Percentiles rank a stretch among this genome's conserved stretches.
These are phyloP conservation scores for Nevesoporus exiguus DNA, from an alignment of 768 basidiomycete genomes.

Conservation along the genomic window DNA sequence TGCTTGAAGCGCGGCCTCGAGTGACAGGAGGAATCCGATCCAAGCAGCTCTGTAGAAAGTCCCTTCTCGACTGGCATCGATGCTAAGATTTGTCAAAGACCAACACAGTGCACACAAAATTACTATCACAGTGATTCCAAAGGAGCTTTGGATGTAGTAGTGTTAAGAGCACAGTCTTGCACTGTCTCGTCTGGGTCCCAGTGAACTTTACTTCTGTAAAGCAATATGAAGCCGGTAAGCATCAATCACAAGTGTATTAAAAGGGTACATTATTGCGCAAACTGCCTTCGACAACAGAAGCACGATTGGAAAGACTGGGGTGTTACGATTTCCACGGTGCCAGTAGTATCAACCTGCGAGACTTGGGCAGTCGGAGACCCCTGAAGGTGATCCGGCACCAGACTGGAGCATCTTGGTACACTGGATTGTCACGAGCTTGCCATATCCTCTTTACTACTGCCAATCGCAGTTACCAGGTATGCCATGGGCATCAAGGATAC, in stretches of 20 bases:
- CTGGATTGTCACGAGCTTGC: constrained; percentile 1
- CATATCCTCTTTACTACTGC: constrained; percentile 18
- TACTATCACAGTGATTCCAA: constrained; percentile 7
- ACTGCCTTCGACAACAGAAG: not conserved
- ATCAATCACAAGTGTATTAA: not conserved
- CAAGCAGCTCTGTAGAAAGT: not conserved
- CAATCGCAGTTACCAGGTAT: not conserved
- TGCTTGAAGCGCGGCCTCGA: not conserved
- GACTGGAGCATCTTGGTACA: not conserved
- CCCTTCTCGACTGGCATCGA: not conserved
- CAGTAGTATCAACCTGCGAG: constrained; percentile 14
- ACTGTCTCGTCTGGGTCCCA: constrained; percentile 12
- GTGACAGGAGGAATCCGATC: not conserved
- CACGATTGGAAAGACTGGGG: not conserved
- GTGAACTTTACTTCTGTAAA: constrained; percentile 7
- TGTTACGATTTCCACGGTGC: constrained; percentile 3
- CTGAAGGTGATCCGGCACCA: constrained; percentile 5
- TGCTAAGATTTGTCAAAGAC: constrained; percentile 8
- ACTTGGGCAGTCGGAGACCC: not conserved
- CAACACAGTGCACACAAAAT: not conserved
- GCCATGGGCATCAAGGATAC: constrained; percentile 6
- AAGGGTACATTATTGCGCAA: constrained; percentile 1
- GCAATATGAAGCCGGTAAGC: not conserved
- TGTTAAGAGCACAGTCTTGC: not conserved
- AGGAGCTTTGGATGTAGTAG: not conserved